A percentile compares a stretch with the other conserved stretches of the same genome.
Evolutionary conservation across 2,329 filamentous ascomycete genomes (phyloP).

Genomic region (Alternaria arbusti): DNA sequence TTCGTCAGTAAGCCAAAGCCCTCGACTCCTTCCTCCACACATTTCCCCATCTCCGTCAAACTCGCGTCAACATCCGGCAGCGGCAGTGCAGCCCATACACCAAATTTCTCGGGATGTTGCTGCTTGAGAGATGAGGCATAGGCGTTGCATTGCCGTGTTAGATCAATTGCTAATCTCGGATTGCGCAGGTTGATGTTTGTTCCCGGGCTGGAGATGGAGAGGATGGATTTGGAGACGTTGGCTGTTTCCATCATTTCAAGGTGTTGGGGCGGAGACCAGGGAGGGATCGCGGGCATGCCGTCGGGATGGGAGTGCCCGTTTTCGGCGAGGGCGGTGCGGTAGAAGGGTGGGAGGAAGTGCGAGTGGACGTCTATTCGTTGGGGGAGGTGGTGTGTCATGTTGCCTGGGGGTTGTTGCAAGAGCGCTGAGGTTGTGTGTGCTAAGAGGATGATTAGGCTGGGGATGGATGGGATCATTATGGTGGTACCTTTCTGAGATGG

Average conservation of each 20-base stretch:
- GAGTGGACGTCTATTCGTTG: constrained; percentile 57
- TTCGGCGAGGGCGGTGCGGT: constrained; percentile 49
- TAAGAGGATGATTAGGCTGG: not conserved
- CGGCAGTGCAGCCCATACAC: constrained; percentile 62
- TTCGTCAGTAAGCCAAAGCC: constrained; percentile 62
- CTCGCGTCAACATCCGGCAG: constrained; percentile 57
- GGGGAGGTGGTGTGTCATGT: constrained; percentile 30
- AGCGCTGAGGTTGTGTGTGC: not conserved
- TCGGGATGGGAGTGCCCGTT: constrained; percentile 55
- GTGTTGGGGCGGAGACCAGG: constrained; percentile 56
- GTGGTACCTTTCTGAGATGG: not conserved
- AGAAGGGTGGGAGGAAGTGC: constrained; percentile 55
- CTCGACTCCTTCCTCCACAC: constrained; percentile 54
- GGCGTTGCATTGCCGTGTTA: constrained; percentile 52
- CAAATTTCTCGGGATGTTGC: constrained; percentile 51
- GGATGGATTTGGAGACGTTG: constrained; percentile 59
- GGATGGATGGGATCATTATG: not conserved
- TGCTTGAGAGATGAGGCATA: constrained; percentile 51
- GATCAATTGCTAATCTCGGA: constrained; percentile 39
- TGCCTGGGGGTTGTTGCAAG: not conserved
- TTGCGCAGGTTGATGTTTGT: constrained; percentile 55
- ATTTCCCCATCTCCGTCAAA: constrained; percentile 56
- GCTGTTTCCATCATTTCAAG: constrained; percentile 58
- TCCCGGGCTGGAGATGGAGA: constrained; percentile 63
- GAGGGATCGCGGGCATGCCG: constrained; percentile 58